Percentiles rank a stretch among this genome's conserved stretches.
These are phyloP conservation scores for Marchantia paleacea DNA, from an alignment of 225 moss, liverwort and hornwort species.

Conservation along the genomic window DNA sequence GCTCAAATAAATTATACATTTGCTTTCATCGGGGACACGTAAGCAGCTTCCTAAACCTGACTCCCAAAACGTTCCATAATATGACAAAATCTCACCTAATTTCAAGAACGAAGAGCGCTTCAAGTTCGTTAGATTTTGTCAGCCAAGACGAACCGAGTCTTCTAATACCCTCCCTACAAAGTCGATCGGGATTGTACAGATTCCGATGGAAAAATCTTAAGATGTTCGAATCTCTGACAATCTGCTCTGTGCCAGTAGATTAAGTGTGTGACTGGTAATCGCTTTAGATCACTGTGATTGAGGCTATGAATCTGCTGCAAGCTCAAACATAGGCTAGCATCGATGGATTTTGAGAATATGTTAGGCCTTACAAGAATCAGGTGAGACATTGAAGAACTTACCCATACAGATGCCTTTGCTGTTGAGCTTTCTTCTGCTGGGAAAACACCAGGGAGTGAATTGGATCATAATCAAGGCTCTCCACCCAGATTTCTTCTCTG, in stretches of 20 bases:
- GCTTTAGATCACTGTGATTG: neutral
- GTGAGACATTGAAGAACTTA: slow-evolving; percentile 20
- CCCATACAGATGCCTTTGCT: slow-evolving; percentile 66
- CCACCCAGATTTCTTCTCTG: slow-evolving; percentile 54
- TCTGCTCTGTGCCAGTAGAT: neutral
- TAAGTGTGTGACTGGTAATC: neutral
- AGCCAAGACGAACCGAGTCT: no score
- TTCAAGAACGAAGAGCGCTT: no score
- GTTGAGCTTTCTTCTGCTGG: slow-evolving; percentile 41
- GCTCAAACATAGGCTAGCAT: neutral
- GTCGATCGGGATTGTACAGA: neutral
- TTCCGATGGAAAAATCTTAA: neutral
- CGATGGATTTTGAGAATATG: neutral
- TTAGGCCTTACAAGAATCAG: neutral
- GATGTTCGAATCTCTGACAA: neutral
- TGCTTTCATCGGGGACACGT: no score
- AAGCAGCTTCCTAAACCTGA: no score
- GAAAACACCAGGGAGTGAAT: slow-evolving; percentile 63
- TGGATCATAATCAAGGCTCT: slow-evolving; percentile 80
- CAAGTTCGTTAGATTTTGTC: no score
- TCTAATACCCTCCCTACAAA: no score
- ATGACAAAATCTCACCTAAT: no score
- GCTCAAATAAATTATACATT: no score
- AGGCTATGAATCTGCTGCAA: neutral
- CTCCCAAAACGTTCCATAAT: no score